Conservation (phyloP, 2,329 filamentous ascomycete genomes). For the Nothopassalora personata region DNA sequence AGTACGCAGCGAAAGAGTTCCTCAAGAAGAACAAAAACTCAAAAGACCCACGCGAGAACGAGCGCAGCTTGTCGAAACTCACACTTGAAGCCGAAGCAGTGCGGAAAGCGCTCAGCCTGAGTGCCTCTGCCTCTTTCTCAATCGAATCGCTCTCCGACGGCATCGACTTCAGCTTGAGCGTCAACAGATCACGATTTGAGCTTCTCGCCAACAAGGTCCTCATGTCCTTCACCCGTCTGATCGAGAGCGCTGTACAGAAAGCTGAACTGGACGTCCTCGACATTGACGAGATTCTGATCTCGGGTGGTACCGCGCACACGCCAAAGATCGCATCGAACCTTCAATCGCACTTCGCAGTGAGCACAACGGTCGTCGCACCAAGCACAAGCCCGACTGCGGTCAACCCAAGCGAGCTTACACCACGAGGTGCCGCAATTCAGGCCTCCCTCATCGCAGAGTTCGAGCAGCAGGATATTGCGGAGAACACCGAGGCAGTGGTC, state of each 20-base stretch:
- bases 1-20: constrained; percentile 98
- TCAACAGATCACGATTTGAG: constrained; percentile 93
- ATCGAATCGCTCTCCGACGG: constrained; percentile 87
- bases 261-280: constrained; percentile 87
- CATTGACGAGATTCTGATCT: constrained; percentile 89
- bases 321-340: constrained; percentile 85
- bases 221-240: constrained; percentile 77
- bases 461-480: constrained; percentile 86
- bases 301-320: constrained; percentile 86
- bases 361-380: constrained; percentile 73
- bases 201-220: constrained; percentile 82
- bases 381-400: constrained; percentile 71
- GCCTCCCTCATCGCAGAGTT: constrained; percentile 92
- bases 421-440: constrained; percentile 89
- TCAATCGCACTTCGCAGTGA: constrained; percentile 71
- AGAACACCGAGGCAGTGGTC: constrained; percentile 91
- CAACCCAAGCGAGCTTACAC: constrained; percentile 87
- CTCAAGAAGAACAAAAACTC: constrained; percentile 83
- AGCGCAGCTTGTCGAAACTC: constrained; percentile 81
- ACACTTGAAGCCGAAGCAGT: constrained; percentile 85
- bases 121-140: constrained; percentile 82
- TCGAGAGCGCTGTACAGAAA: constrained; percentile 83
- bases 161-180: constrained; percentile 81
- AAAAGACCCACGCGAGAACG: constrained; percentile 71
- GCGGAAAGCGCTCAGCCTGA: constrained; percentile 87